Evolutionary conservation across 2,329 filamentous ascomycete genomes (phyloP), one percentile per base, ranked within the genome.

Genomic region (Annulohypoxylon truncatum): DNA sequence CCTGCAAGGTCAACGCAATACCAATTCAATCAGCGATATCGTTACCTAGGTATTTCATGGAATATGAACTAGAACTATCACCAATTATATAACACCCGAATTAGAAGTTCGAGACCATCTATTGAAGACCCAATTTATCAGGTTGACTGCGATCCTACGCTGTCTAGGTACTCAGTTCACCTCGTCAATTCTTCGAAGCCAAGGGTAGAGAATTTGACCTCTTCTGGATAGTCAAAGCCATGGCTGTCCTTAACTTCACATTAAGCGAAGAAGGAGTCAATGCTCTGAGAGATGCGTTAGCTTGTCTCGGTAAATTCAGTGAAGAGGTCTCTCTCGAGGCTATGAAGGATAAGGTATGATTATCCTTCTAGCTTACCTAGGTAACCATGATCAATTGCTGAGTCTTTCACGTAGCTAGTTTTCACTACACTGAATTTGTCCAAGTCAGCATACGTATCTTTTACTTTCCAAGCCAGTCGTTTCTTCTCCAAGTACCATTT

Each of bases 371-470:
- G 15, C 24, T 35, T 24, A n/a, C n/a, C n/a, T n/a, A n/a, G n/a
- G n/a, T n/a, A 26, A 40, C 28, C n/a, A 18, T 28, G 18, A 28
- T 46, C 28, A 29, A n/a, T 29, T 56, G 48, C 58, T 65, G 48
- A 71, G 33, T 51, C 47, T 53, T 47, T 50, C 4, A 7, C 15
- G 52, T 31, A 92, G 92, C 85, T 95, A 69, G 84, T 90, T 3
- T 82, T 95, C 58, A 93, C 91, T 12, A 89, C 92, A 12, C 82
- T 95, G 68, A 95, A 95, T 76, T 86, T 87, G n/a, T 92, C 92
- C 60, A 93, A 92, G 75, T 93, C 92, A 3, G 91, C 91, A 15
- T 94, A 94, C 77, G 89, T 90, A 24, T 90, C 90, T 63, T 90
- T 93, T 73, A 85, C 86, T 6, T 88, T 94, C 56, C 83, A 90